A percentile compares a stretch with the other conserved stretches of the same genome.
Conservation (phyloP, 1,139 yeast genomes). For the Nakaseomyces sp. region DNA sequence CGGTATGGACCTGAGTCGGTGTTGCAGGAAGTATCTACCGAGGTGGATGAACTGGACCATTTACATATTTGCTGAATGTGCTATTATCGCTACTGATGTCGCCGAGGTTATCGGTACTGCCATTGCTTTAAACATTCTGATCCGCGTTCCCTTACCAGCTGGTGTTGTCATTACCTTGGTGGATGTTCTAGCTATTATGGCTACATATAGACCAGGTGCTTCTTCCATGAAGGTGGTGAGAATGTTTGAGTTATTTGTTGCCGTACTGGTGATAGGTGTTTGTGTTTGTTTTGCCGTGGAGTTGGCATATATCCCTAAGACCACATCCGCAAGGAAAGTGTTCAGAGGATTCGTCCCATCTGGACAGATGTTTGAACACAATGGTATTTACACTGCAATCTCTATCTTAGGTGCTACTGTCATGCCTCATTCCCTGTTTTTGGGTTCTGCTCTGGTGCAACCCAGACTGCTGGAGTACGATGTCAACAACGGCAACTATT, state of each 20-base stretch:
- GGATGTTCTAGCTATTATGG: slow-evolving; percentile 63
- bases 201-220: slow-evolving; percentile 67
- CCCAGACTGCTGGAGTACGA: slow-evolving; percentile 62
- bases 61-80: slow-evolving; percentile 68
- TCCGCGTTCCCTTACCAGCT: slow-evolving; percentile 65
- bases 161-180: slow-evolving; percentile 65
- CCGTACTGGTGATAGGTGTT: slow-evolving; percentile 56
- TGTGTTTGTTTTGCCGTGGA: slow-evolving; percentile 66
- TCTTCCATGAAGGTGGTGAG: slow-evolving; percentile 55
- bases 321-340: slow-evolving; percentile 41
- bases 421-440: slow-evolving; percentile 70
- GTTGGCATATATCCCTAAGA: slow-evolving; percentile 45
- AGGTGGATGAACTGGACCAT: slow-evolving; percentile 46
- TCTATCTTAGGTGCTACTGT: slow-evolving; percentile 78
- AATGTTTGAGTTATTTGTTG: slow-evolving; percentile 59
- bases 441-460: slow-evolving; percentile 69
- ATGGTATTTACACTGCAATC: slow-evolving; percentile 65
- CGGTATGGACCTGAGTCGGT: slow-evolving; percentile 66
- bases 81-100: slow-evolving; percentile 75
- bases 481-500: slow-evolving; percentile 37
- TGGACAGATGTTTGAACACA: slow-evolving; percentile 47
- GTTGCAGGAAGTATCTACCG: slow-evolving; percentile 57
- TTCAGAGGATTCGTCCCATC: slow-evolving; percentile 71
- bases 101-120: slow-evolving; percentile 90
- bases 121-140: slow-evolving; percentile 62